Base-by-base conservation (phyloP, 495 filamentous ascomycete species). In the Lasiosphaeris hirsuta region DNA sequence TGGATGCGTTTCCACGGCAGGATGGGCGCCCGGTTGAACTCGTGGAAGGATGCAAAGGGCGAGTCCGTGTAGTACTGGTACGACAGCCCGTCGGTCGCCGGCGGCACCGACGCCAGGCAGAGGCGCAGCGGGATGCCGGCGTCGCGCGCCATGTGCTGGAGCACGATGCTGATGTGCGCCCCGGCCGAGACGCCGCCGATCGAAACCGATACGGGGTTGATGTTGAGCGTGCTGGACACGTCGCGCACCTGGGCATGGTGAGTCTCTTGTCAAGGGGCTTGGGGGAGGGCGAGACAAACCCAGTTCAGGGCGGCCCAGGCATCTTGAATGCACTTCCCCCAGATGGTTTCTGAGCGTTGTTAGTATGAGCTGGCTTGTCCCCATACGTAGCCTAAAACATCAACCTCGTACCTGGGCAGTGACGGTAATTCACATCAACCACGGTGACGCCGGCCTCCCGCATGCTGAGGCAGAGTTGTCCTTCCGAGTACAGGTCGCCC, bases 391-490 rank as follows among this genome's bases (percentile, higher is more conserved):
- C 19, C 30, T n/a, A 15, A 15, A 8, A 30, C 18, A 52, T 50
- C 49, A 43, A 1, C 10, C 33, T 9, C 9, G 0, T 57, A 74
- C 73, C 72, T 17, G 79, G 77, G 5, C 74, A 76, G 4, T 75
- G 72, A n/a, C 78, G 75, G 57, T 82, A 82, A 35, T 72, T 72
- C n/a, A 82, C 73, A 49, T 82, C 79, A 19, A 82, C 70, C 8
- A 79, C 71, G 8, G 69, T 72, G 3, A 69, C 65, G 4, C 75
- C 70, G 3, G 72, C 73, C 17, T 73, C 70, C 13, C 75, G 71
- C 67, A 79, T 75, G 46, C 63, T 76, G 14, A 78, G 64, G 52
- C 77, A 79, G 1, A 80, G 62, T 17, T 70, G 57, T 0, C 71
- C 72, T 35, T 80, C 79, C 0, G 71, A 71, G 13, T 63, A 63